phyloP scores from a whole-genome alignment of 768 basidiomycete species.

The Xanthoconium stramineum region DNA sequence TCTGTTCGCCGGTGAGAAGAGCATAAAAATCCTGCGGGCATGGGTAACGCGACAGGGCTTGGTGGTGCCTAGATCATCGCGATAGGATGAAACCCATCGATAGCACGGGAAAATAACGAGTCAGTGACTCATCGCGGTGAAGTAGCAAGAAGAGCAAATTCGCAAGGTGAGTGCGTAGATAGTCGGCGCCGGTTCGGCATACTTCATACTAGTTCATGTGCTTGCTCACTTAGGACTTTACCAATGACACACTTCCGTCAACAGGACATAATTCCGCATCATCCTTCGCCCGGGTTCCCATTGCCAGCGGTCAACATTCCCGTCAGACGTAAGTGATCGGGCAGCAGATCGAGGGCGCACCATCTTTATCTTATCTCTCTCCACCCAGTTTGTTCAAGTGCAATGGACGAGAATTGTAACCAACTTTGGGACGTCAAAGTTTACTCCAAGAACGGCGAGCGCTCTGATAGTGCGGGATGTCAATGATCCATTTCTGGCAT shows the following conservation, averaged over 20 bases:
- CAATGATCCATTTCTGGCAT: neutral
- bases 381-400: too few relatives aligned
- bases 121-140: neutral
- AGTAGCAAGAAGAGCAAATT: neutral
- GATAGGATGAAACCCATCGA: neutral
- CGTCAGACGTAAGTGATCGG: neutral
- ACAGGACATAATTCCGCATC: neutral
- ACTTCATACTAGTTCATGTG: too few relatives aligned
- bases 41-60: neutral
- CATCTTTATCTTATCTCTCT: neutral
- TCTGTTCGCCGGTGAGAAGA: neutral
- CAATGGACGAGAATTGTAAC: constrained; percentile 1
- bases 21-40: neutral
- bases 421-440: neutral
- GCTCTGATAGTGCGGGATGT: neutral
- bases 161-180: too few relatives aligned
- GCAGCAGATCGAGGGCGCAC: too few relatives aligned
- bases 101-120: neutral
- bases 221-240: neutral
- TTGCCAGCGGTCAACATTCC: too few relatives aligned
- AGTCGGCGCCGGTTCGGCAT: neutral
- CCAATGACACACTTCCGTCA: neutral
- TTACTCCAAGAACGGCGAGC: neutral
- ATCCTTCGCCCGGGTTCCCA: neutral
- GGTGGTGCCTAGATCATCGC: neutral